Evolutionary conservation across 306 rosid genomes (phyloP), one percentile per base, ranked within the genome.

Genomic region (Biancaea sappan): DNA sequence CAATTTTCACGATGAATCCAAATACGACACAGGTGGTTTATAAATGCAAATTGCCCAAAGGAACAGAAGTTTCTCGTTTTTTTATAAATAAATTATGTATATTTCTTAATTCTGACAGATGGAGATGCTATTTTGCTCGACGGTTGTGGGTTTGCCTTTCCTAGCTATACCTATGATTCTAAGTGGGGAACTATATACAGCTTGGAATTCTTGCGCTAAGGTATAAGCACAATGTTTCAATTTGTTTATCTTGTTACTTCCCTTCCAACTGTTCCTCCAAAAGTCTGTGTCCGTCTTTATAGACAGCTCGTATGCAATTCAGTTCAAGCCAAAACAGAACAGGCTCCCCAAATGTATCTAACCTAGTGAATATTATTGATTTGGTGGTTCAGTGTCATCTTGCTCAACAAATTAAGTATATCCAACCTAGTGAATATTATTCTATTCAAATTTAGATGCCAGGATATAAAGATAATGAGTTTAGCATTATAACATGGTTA

Each of bases 51-150:
- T 10, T 16, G 46, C 18, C 14, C 26, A 24, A 8, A 4, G 3
- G 22, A 8, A 40, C 29, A 34, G 52, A 16, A 5, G 2, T 28
- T 18, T 3, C 13, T n/a, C 18, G 5, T 24, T 7, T 26, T 31
- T 10, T 21, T 40, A 3, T 29, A 48, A 8, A 16, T 6, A 1
- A 22, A 31, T 3, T 6, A 34, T 25, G 52, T 46, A 46, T 14
- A 16, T 15, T 43, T 31, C 15, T 60, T 24, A 37, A 46, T 57
- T 34, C 12, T 40, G 66, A 74, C 88, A 88, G 88, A 88, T 59
- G 26, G 93, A 88, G 79, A 86, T 88, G 93, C 73, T 88, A 52
- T 88, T 84, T 81, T 88, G 90, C 82, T 86, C 93, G 46, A 84
- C 93, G 1, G 86, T 86, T 4, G 88, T 88, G 29, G 93, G 90